phyloP scores from a whole-genome alignment of 208 protist species.

The Angomonas ambiguus region DNA sequence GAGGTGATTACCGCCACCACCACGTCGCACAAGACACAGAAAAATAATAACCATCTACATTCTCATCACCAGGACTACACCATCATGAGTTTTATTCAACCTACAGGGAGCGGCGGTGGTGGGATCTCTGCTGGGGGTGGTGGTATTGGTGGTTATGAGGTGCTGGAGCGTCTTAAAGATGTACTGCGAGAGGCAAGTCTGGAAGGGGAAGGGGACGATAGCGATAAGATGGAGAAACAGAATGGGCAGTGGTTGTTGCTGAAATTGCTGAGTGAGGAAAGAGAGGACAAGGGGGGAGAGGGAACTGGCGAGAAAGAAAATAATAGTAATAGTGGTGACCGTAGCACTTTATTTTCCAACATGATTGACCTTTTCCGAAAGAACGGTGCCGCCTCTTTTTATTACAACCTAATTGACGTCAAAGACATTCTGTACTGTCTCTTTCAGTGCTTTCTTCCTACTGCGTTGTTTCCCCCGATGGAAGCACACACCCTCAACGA shows the following conservation, averaged over 20 bases:
- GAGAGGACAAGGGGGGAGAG: neutral
- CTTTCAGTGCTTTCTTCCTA: conserved; percentile 49
- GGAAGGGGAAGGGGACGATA: too few species aligned
- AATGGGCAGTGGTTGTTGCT: neutral
- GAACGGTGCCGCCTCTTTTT: conserved; percentile 50
- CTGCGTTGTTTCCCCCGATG: too few species aligned
- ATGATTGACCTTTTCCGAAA: conserved; percentile 19
- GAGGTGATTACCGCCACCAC: too few species aligned
- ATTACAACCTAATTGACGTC: conserved; percentile 41
- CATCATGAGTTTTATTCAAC: neutral
- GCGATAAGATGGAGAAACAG: neutral
- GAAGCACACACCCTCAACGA: conserved; percentile 10
- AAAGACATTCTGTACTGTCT: conserved; percentile 44
- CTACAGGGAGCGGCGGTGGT: too few species aligned
- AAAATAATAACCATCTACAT: conserved; percentile 1
- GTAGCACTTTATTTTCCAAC: neutral
- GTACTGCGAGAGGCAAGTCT: too few species aligned
- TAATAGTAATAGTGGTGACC: neutral
- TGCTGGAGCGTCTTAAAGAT: too few species aligned
- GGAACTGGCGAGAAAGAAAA: neutral
- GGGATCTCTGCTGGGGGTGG: too few species aligned
- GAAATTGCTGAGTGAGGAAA: neutral
- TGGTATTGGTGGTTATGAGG: too few species aligned
- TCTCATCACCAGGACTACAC: neutral
- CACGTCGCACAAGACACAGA: too few species aligned